Percentiles rank a stretch among this genome's conserved stretches.
phyloP scores from a whole-genome alignment of 352 stramenopile species.

The Aphanomyces invadans region DNA sequence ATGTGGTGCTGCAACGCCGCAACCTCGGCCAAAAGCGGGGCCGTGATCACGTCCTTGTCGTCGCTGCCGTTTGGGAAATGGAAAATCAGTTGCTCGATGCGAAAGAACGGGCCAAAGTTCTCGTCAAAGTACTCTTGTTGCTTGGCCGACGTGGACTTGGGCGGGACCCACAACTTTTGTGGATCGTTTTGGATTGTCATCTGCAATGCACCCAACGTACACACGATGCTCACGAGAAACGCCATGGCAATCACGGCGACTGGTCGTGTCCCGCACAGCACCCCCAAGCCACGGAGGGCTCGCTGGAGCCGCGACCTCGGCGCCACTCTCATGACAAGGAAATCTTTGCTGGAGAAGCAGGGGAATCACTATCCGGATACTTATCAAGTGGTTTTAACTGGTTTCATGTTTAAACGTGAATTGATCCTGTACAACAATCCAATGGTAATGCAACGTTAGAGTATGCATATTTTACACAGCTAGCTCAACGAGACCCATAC shows the following conservation, averaged over 20 bases:
- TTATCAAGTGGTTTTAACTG: background rate
- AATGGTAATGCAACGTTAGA: background rate
- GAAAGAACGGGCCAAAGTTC: constrained; percentile 80
- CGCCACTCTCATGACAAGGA: constrained; percentile 16
- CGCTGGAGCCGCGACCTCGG: constrained; percentile 28
- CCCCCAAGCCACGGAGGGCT: constrained; percentile 47
- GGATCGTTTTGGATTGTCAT: constrained; percentile 70
- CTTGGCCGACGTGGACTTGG: constrained; percentile 42
- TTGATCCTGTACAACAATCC: background rate
- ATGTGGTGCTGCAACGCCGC: constrained; percentile 62
- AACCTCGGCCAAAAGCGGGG: constrained; percentile 47
- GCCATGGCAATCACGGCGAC: constrained; percentile 41
- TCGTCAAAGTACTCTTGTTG: constrained; percentile 70
- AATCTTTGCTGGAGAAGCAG: constrained; percentile 27
- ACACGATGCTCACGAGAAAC: constrained; percentile 39
- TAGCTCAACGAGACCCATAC: no score
- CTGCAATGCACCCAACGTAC: constrained; percentile 49
- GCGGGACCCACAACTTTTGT: constrained; percentile 75
- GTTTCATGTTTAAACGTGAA: background rate
- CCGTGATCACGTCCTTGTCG: constrained; percentile 49
- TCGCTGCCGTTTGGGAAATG: constrained; percentile 35
- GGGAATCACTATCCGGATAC: constrained; percentile 25
- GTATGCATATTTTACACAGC: background rate
- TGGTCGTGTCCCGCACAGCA: constrained; percentile 42
- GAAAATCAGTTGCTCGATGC: constrained; percentile 82